Evolutionary conservation across 495 filamentous ascomycete species (phyloP), one percentile per base, ranked within the genome.

Genomic region (Penicillium lividum): DNA sequence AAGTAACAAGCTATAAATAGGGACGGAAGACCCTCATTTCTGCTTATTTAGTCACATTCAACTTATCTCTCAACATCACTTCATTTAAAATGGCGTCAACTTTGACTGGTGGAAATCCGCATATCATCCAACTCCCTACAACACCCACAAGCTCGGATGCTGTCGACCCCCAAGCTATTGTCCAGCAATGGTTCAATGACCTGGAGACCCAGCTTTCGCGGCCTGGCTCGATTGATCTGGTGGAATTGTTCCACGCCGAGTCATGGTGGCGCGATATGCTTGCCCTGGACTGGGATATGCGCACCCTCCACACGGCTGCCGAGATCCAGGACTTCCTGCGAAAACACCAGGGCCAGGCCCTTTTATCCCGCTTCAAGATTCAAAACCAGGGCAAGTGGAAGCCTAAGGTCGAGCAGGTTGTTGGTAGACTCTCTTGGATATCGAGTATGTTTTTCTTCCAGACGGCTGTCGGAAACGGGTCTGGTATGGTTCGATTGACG

Each of bases 221-320:
- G 4, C 61, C 62, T 7, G 56, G 62, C 7, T 63, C 47, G 3
- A 31, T 66, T 6, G 47, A 63, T 3, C 46, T 72, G 3, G 28
- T 54, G 8, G 25, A 49, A 0, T 58, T 88, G 5, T 88, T 89
- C 62, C 68, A 84, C 15, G 65, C 74, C 4, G 75, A 82, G 40
- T 79, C 80, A 7, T 90, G 83, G 72, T 88, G 86, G 85, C 77
- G 84, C 6, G 86, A 88, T 53, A 83, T 86, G 61, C 74, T 87
- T 3, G 81, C 74, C 8, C 55, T 88, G 9, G 79, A 82, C 29
- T 89, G 84, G 84, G 77, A 84, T 47, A 66, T 86, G 50, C 80
- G 75, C 34, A 85, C 85, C 1, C 56, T 81, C 29, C 80, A 85
- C 46, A 77, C 77, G 13, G 67, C 68, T 7, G 53, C 67, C 3